Evolutionary conservation across 257 asterid species (phyloP), one percentile per base, ranked within the genome.

Genomic region (Petunia secreta): DNA sequence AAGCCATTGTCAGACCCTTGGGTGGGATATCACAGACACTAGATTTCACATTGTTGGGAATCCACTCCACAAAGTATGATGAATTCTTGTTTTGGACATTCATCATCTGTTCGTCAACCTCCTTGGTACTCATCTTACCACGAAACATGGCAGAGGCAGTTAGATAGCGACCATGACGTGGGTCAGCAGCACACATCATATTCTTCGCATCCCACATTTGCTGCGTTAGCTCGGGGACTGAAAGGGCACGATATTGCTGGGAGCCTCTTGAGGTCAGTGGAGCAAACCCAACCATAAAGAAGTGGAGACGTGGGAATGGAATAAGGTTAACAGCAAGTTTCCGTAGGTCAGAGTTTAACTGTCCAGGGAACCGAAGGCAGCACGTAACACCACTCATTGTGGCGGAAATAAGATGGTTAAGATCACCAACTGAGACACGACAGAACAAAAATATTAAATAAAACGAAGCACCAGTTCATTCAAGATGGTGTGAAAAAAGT

Each of bases 11-110:
- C 63, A 87, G 78, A 59, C 90, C 90, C 57, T 63, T 87, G 7
- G 90, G 88, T 14, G 90, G 90, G 50, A 87, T 85, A 52, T 87
- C 90, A 55, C 90, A 87, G 16, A 87, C 90, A 44, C 86, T 87
- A 36, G 90, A 87, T 81, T 87, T 87, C 0, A 87, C 87, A 57
- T 85, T 87, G 81, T 87, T 87, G 2, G 90, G 90, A 40, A 87
- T 87, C 89, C 62, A 71, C 43, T 71, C 77, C 6, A 71, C 77
- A 71, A 71, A 71, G 77, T 71, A 71, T n/a, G 77, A 71, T 9
- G 77, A 71, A n/a, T 71, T 71, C 77, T 71, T 71, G 43, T 71
- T 71, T 50, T 71, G 77, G 25, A 71, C 77, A 6, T 71, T 71
- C 10, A 71, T 43, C 62, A 71, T 71, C 60, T 71, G 77, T 11